Base-by-base conservation (phyloP, 768 basidiomycete genomes). In the Pleurotus cornucopiae region DNA sequence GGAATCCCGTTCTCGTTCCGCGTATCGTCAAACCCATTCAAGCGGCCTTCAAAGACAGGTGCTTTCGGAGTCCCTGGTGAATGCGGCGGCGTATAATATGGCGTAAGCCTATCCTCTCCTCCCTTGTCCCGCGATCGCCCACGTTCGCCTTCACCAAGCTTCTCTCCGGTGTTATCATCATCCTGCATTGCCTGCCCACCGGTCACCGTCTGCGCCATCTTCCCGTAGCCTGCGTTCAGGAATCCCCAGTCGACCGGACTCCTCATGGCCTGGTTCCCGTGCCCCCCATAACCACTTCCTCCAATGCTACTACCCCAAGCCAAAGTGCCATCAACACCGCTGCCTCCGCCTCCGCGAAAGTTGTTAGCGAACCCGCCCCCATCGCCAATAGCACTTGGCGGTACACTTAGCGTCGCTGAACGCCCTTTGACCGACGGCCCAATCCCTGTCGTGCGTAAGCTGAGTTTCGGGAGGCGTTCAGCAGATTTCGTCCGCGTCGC, bases 61-160 rank as follows among this genome's bases (percentile, higher is more conserved):
- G 51, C 51, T 58, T 69, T 76, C 12, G 77, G 79, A n/a, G 78
- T 76, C 21, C 74, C 74, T 23, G 79, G 78, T 1, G 79, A 80
- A 64, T 79, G 80, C 26, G 79, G 80, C 18, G 80, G 80, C 2
- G 80, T 81, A 56, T 72, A 80, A 60, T 79, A 82, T 1, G 80
- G 73, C 12, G 82, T 76, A 55, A 75, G 71, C 52, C 76, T 73
- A 56, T 79, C 77, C 14, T 68, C 57, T 13, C 46, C 21, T 20
- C 21, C 9, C 49, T 37, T 37, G 4, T 51, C 26, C n/a, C 30
- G 21, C 23, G 25, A 30, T 34, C 49, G n/a, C 21, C 49, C 49
- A 18, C 37, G n/a, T 16, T 51, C 34, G 3, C n/a, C 49, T 34
- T 34, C 49, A 14, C 25, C 16, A 23, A 49, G 14, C 21, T 12